These are phyloP conservation scores for Candida berthetii DNA, from an alignment of 805 yeast species.

Conservation along the genomic window DNA sequence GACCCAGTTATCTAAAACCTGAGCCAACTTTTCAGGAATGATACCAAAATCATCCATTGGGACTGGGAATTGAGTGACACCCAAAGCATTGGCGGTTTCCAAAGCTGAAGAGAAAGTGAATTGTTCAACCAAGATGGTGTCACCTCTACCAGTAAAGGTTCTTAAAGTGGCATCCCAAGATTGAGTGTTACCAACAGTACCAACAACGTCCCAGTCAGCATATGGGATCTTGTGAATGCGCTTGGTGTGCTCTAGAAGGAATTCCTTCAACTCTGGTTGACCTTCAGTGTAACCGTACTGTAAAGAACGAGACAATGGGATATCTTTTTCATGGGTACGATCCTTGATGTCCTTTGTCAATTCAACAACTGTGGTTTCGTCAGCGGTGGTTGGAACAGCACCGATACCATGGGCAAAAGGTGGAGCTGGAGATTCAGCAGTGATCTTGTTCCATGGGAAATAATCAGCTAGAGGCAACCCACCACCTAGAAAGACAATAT, in stretches of 20 bases:
- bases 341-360: conserved; percentile 35
- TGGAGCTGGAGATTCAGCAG: conserved; percentile 68
- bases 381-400: conserved; percentile 39
- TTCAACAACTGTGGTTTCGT: conserved; percentile 26
- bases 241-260: conserved; percentile 71
- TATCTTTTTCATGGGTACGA: conserved; percentile 41
- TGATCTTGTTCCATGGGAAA: conserved; percentile 83
- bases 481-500: conserved; percentile 86
- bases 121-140: conserved; percentile 77
- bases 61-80: conserved; percentile 63
- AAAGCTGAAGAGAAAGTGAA: conserved; percentile 79
- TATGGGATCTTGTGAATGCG: conserved; percentile 39
- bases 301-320: conserved; percentile 78
- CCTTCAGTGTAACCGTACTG: conserved; percentile 91
- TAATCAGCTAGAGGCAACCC: conserved; percentile 89
- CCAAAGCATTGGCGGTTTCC: conserved; percentile 73
- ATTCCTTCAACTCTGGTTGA: conserved; percentile 59
- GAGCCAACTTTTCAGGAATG: conserved; percentile 62
- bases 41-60: conserved; percentile 78
- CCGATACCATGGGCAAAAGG: conserved; percentile 79
- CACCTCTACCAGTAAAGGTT: conserved; percentile 73
- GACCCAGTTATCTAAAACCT: conserved; percentile 63
- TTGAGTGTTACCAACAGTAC: conserved; percentile 85
- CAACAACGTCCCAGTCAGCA: conserved; percentile 65
- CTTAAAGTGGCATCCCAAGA: conserved; percentile 81